Conservation (phyloP, 441 rosid species). For the Aleurites moluccanus region DNA sequence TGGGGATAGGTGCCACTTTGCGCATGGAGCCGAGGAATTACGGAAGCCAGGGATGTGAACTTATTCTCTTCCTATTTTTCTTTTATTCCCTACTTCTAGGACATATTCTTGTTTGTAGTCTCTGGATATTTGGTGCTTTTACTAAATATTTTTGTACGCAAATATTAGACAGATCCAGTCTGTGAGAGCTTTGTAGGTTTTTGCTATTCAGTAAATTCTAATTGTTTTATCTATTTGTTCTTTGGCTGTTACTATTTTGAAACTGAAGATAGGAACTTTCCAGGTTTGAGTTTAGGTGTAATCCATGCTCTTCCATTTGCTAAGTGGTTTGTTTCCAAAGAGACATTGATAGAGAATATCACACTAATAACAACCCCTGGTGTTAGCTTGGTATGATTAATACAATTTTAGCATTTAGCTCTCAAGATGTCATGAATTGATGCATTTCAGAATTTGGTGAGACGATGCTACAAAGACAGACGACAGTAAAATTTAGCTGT, state of each 20-base stretch:
- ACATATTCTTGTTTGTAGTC: slow-evolving; percentile 16
- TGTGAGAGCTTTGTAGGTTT: slow-evolving; percentile 2
- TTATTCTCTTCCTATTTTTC: background rate
- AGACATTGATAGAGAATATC: too few relatives aligned
- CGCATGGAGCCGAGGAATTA: slow-evolving; percentile 85
- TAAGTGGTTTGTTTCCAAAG: too few relatives aligned
- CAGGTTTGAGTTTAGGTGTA: background rate
- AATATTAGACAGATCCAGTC: background rate
- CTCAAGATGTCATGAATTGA: too few relatives aligned
- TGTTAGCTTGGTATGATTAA: too few relatives aligned
- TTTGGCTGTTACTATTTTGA: background rate
- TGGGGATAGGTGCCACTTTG: slow-evolving; percentile 95
- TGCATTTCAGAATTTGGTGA: too few relatives aligned
- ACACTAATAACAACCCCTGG: too few relatives aligned
- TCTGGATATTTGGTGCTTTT: slow-evolving; percentile 7
- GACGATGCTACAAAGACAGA: too few relatives aligned
- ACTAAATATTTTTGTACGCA: slow-evolving; percentile 15
- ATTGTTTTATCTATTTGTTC: background rate
- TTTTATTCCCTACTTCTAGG: slow-evolving; percentile 1
- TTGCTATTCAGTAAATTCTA: background rate
- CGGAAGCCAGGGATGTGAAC: slow-evolving; percentile 57
- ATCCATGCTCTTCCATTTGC: too few relatives aligned
- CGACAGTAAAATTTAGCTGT: too few relatives aligned
- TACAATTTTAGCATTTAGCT: too few relatives aligned
- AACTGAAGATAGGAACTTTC: background rate